Base-by-base conservation (phyloP, 345 rosid genomes). In the Brassica cretica region DNA sequence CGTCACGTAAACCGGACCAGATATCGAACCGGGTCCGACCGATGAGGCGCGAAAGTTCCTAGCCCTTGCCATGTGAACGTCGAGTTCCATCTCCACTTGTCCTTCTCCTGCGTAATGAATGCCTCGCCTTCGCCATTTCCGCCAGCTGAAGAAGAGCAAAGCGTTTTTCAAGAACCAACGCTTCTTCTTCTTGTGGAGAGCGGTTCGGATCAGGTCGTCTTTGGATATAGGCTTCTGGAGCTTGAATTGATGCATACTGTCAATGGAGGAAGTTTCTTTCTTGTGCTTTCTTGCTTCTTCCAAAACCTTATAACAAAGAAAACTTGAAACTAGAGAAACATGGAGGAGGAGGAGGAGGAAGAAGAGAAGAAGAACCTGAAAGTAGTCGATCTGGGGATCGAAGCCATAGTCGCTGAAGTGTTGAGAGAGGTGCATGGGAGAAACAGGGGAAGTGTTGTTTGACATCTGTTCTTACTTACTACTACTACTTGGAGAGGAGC, bases 331-430 rank as follows among this genome's bases (percentile, higher is more conserved):
- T 1, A 65, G 69, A 65, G 55, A 5, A 39, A 2, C 30, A 18
- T 27, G 30, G 33, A 39, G 6, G 29, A 10, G 18, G 55, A 46
- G 1, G 53, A 49, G 5, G 7, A 51, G 14, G 8, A 10, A 41
- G 49, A 51, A 46, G 18, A 27, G 49, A 35, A 71, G 25, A 58
- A 59, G 16, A 24, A 91, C 98, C 91, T 90, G 96, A 73, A 90
- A 94, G 73, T 85, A 94, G 72, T 89, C 82, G 78, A 90, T 86
- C 71, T 92, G 96, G 12, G 93, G 93, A 85, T 93, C 97, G 70
- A 93, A 93, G 58, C 98, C 98, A 63, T 93, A 93, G 76, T 93
- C 98, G 30, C 88, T 93, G 87, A 90, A 91, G 73, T 51, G 56
- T n/a, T 51, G 56, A 51, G 56, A 51, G 18, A 51, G 56, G 8